These are phyloP conservation scores for Lactarius quietus DNA, from an alignment of 768 basidiomycete species.

Conservation along the genomic window DNA sequence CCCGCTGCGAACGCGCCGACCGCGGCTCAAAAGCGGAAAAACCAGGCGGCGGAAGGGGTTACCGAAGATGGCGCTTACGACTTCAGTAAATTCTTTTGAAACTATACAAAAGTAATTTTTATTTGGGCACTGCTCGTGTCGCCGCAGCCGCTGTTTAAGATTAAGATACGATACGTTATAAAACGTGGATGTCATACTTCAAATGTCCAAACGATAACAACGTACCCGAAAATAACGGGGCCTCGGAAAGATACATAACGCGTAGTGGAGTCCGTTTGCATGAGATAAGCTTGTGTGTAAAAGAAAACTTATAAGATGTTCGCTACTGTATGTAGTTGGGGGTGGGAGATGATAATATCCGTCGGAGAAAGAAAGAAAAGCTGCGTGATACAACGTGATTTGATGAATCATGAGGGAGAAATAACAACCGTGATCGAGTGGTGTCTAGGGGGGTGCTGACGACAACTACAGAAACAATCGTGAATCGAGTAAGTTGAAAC, in stretches of 20 bases:
- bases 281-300: background rate
- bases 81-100: constrained; percentile 54
- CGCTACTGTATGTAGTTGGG: background rate
- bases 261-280: background rate
- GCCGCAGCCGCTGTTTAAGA: background rate
- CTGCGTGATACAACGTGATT: background rate
- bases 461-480: background rate
- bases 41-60: constrained; percentile 29
- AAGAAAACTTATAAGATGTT: background rate
- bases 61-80: constrained; percentile 49
- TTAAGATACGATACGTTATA: background rate
- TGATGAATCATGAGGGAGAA: background rate
- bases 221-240: background rate
- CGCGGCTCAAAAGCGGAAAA: constrained; percentile 24
- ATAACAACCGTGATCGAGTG: background rate
- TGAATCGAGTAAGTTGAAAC: background rate
- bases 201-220: background rate
- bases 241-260: background rate
- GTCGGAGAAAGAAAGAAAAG: background rate
- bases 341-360: background rate
- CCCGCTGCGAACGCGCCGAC: constrained; percentile 40
- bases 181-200: background rate
- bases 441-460: background rate
- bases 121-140: background rate
- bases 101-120: background rate